Evolutionary conservation across 805 yeast genomes (phyloP), one percentile per base, ranked within the genome.

Genomic region (Candida schatavii): DNA sequence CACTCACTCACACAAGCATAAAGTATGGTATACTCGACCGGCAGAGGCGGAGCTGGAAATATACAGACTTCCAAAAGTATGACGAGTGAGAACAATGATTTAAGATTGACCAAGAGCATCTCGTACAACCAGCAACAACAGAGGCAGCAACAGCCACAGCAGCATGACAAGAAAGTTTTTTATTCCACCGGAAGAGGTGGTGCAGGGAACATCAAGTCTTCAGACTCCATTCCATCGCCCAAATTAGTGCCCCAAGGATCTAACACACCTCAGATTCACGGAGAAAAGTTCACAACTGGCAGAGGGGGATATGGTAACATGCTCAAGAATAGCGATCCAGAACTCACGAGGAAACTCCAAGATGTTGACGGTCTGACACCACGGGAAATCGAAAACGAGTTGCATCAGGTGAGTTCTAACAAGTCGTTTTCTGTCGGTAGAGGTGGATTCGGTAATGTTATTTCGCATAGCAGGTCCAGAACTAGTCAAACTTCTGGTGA

Each of bases 141-240:
- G 11, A 25, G 39, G 18, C 56, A 51, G 30, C 35, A 31, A 5
- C 32, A 29, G 7, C n/a, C 5, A 6, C 13, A 7, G 15, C 19
- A 31, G 15, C 50, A 57, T 13, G 64, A 59, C 33, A 64, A 62
- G 44, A 60, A 52, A 47, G 56, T 66, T 5, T 67, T 64, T 44
- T 75, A 74, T 49, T 73, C 87, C n/a, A 83, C 89, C 0, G 90
- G 90, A 4, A 72, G 91, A 48, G 91, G 91, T 9, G 91, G 91
- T 7, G 83, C 84, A 1, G 90, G 90, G 4, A 84, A 84, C 59
- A 77, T 83, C 41, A 67, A 74, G 49, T 50, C 67, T 3, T 57
- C 77, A 10, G 50, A 56, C 30, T 59, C 66, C 25, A 58, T 66
- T 20, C 80, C 80, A 3, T 68, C 78, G 6, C 85, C 85, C 3